A percentile compares a stretch with the other conserved stretches of the same genome.
Conservation (phyloP, 441 rosid genomes). For the Omphalea diandra region DNA sequence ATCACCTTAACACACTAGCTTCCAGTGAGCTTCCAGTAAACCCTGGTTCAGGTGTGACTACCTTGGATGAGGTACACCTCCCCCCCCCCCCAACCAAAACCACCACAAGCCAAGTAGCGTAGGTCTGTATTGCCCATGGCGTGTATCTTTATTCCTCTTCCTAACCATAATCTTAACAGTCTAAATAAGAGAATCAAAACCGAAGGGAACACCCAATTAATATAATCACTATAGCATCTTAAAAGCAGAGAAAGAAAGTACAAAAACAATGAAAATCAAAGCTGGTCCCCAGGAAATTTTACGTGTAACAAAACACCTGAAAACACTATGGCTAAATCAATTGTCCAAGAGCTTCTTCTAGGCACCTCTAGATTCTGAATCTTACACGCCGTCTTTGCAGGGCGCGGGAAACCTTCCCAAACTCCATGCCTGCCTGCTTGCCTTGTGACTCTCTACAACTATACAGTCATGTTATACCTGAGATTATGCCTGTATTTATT, state of each 20-base stretch:
- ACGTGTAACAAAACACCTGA: conserved; percentile 30
- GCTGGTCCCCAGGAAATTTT: conserved; percentile 23
- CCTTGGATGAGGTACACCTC: not conserved
- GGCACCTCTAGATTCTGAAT: conserved; percentile 15
- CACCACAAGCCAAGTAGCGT: too few relatives aligned
- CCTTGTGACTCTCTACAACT: too few relatives aligned
- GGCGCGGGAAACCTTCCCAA: not conserved
- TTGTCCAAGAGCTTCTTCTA: conserved; percentile 20
- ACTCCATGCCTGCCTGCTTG: too few relatives aligned
- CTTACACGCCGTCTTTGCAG: conserved; percentile 47
- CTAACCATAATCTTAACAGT: too few relatives aligned
- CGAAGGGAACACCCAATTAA: not conserved
- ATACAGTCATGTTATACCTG: too few relatives aligned
- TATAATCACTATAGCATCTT: not conserved
- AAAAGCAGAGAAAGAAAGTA: not conserved
- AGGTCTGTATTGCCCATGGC: not conserved
- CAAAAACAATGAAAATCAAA: not conserved
- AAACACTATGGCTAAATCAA: conserved; percentile 25
- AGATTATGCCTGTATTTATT: too few relatives aligned
- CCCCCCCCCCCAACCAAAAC: not conserved
- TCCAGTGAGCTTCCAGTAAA: conserved; percentile 12
- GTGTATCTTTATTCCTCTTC: not conserved
- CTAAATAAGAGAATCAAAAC: not conserved
- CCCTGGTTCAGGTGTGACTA: conserved; percentile 6
- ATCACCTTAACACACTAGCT: not conserved